A percentile compares a stretch with the other conserved stretches of the same genome.
These are phyloP conservation scores for Globisporangium spiculum DNA, from an alignment of 352 stramenopile genomes.

Conservation along the genomic window DNA sequence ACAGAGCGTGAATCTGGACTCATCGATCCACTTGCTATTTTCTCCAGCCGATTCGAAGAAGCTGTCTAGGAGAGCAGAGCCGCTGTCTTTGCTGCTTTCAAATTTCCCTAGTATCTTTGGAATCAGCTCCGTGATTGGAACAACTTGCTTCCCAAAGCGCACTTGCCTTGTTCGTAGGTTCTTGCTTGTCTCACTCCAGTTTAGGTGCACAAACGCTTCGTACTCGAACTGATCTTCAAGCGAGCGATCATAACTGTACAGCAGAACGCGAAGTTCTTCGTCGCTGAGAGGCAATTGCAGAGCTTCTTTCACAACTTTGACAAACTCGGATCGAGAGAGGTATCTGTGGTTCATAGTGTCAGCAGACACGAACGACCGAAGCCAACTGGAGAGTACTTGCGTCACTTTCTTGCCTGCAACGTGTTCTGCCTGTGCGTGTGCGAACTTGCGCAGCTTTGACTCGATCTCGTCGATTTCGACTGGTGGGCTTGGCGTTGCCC, in stretches of 20 bases:
- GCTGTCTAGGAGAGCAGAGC: slow-evolving; percentile 18
- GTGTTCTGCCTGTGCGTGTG: slow-evolving; percentile 30
- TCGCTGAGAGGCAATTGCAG: slow-evolving; percentile 40
- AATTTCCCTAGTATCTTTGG: slow-evolving; percentile 20
- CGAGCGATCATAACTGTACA: slow-evolving; percentile 55
- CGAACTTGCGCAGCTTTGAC: slow-evolving; percentile 44
- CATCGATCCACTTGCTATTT: slow-evolving; percentile 19
- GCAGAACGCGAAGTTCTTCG: slow-evolving; percentile 47
- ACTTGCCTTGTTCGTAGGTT: slow-evolving; percentile 19
- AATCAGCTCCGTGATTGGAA: slow-evolving; percentile 13
- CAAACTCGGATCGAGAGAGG: slow-evolving; percentile 41
- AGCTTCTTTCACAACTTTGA: slow-evolving; percentile 27
- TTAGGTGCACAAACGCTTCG: slow-evolving; percentile 48
- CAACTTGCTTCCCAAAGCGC: slow-evolving; percentile 15
- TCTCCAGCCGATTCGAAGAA: slow-evolving; percentile 17
- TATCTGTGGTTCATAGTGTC: slow-evolving; percentile 22
- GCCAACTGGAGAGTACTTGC: slow-evolving; percentile 38
- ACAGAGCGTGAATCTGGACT: slow-evolving; percentile 23
- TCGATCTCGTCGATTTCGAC: slow-evolving; percentile 45
- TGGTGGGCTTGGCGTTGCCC: slow-evolving; percentile 41
- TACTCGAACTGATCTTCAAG: slow-evolving; percentile 54
- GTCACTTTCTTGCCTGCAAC: slow-evolving; percentile 32
- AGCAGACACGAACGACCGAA: slow-evolving; percentile 30
- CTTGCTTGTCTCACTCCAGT: slow-evolving; percentile 42
- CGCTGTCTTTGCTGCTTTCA: slow-evolving; percentile 6